Base-by-base conservation (phyloP, 352 stramenopile genomes). In the Pythium grandisporangium region DNA sequence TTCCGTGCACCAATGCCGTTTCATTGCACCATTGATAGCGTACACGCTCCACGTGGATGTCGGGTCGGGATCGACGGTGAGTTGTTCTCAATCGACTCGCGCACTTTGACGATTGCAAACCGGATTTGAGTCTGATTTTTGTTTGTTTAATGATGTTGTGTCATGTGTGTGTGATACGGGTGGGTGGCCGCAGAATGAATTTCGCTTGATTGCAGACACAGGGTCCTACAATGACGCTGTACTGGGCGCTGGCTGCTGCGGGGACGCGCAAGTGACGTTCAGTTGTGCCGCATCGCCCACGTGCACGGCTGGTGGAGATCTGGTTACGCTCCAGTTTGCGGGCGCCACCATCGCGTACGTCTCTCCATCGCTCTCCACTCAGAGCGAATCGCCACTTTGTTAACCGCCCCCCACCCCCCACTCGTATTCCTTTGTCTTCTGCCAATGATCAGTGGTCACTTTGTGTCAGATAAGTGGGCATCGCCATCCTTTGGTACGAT, bases 141-240 rank as follows among this genome's bases (percentile, higher is more conserved):
- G n/a, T n/a, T n/a, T n/a, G n/a, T n/a, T n/a, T n/a, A n/a, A n/a
- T n/a, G n/a, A n/a, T n/a, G n/a, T n/a, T n/a, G n/a, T n/a, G n/a
- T n/a, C n/a, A n/a, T n/a, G n/a, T n/a, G n/a, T n/a, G n/a, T n/a
- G n/a, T n/a, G n/a, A n/a, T n/a, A n/a, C n/a, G n/a, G n/a, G n/a
- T n/a, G n/a, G n/a, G n/a, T n/a, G n/a, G n/a, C n/a, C 20, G 36
- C 16, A 87, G 75, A 84, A 83, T n/a, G 63, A 61, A 4, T 93
- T 87, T 40, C 65, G 66, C 32, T 41, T 93, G 12, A 84, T 93
- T 30, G 69, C 74, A 35, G 79, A 93, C 58, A 93, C 79, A 0
- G 79, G 79, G 2, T 93, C 79, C n/a, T 85, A 76, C 8, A 93
- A 89, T 34, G 69, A 82, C 26, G 79, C 79, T 1, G 62, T 90